phyloP scores from a whole-genome alignment of 371 early-diverging fungal genomes.

The Zychaea mexicana region DNA sequence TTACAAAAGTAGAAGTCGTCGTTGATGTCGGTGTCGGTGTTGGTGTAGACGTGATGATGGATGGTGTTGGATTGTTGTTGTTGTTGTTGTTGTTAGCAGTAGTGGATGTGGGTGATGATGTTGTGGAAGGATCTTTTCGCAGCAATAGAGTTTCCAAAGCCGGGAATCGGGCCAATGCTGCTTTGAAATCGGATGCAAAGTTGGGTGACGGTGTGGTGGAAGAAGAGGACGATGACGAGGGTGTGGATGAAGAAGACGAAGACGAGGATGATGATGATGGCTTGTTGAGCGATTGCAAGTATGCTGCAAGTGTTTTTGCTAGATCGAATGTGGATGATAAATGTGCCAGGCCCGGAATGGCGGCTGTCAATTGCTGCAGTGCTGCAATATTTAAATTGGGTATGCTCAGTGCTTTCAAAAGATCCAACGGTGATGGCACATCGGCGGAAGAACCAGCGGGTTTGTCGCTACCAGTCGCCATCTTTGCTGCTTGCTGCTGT shows the following conservation, averaged over 20 bases:
- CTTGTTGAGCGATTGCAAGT: slow-evolving; percentile 33
- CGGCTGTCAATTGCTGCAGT: slow-evolving; percentile 44
- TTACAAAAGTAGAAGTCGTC: background rate
- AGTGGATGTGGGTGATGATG: background rate
- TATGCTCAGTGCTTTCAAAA: slow-evolving; percentile 34
- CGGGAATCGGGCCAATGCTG: slow-evolving; percentile 42
- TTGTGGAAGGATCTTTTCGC: slow-evolving; percentile 28
- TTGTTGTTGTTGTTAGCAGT: slow-evolving; percentile 14
- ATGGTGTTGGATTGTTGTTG: slow-evolving; percentile 6
- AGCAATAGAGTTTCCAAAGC: slow-evolving; percentile 43
- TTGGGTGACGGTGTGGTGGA: slow-evolving; percentile 7
- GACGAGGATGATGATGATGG: slow-evolving; percentile 15
- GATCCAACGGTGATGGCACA: slow-evolving; percentile 21
- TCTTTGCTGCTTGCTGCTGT: background rate
- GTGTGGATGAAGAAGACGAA: slow-evolving; percentile 1
- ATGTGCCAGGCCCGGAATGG: slow-evolving; percentile 39
- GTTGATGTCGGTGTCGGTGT: background rate
- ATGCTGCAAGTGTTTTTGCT: slow-evolving; percentile 37
- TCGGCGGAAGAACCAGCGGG: background rate
- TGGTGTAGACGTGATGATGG: slow-evolving; percentile 1
- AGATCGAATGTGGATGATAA: slow-evolving; percentile 40
- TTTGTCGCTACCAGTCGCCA: too few relatives aligned
- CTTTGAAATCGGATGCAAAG: slow-evolving; percentile 32
- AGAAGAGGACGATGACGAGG: slow-evolving; percentile 12
- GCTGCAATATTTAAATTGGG: slow-evolving; percentile 45